Conservation (phyloP, 2,329 filamentous ascomycete species). For the Fusarium keratoplasticum region DNA sequence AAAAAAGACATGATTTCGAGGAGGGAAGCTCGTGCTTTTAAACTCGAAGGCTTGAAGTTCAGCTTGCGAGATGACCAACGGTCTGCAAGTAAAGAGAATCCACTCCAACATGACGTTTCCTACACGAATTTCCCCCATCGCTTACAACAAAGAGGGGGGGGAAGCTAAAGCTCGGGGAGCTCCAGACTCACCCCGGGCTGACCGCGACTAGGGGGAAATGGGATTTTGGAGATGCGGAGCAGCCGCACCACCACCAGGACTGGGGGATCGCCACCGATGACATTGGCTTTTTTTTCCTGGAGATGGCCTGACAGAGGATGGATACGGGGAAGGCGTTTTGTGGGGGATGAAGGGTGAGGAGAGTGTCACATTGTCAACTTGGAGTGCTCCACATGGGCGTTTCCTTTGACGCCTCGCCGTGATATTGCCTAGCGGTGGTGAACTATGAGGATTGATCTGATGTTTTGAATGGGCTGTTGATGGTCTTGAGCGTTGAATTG, state of each 20-base stretch:
- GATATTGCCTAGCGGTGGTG: conserved; percentile 7
- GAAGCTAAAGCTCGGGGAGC: background rate
- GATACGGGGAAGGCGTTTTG: background rate
- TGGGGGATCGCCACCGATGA: conserved; percentile 8
- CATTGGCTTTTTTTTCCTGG: background rate
- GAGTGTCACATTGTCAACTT: conserved; percentile 14
- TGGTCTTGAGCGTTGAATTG: background rate
- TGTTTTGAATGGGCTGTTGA: background rate
- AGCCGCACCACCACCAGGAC: conserved; percentile 20
- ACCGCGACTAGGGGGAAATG: conserved; percentile 2
- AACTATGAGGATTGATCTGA: background rate
- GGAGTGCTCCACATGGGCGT: background rate
- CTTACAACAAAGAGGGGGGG: background rate
- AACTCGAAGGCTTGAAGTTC: background rate
- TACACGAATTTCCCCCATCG: background rate
- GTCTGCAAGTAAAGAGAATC: background rate
- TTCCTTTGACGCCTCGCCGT: conserved; percentile 20
- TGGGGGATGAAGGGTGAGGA: conserved; percentile 1
- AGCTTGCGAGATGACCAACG: background rate
- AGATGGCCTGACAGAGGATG: conserved; percentile 4
- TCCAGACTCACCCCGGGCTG: conserved; percentile 16
- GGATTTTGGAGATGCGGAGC: conserved; percentile 24
- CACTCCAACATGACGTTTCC: background rate
- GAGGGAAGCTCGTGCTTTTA: background rate
- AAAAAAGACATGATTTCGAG: background rate